Percentiles rank a stretch among this genome's conserved stretches.
Conservation (phyloP, 768 basidiomycete genomes). For the Collybia nuda region DNA sequence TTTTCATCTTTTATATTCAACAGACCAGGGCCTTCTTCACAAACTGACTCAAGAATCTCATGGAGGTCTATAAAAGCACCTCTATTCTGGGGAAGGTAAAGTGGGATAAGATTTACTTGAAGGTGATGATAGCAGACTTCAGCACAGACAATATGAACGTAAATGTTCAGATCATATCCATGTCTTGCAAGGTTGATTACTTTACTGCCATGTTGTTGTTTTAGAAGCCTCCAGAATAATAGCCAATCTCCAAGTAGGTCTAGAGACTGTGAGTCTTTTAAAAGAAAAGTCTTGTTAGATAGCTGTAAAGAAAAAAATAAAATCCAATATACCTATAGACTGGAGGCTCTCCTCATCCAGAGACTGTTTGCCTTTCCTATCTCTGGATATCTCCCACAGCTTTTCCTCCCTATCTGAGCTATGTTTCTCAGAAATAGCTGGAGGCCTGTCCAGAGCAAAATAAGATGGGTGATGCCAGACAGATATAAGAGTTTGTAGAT, state of each 20-base stretch:
- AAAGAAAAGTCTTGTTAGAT: background rate
- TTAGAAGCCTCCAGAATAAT: conserved; percentile 11
- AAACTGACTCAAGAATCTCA: conserved; percentile 8
- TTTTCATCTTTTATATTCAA: conserved; percentile 6
- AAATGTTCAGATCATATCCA: conserved; percentile 12
- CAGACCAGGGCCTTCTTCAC: background rate
- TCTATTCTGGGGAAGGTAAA: conserved; percentile 8
- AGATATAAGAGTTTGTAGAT: conserved; percentile 10
- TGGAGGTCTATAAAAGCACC: conserved; percentile 13
- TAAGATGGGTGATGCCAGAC: conserved; percentile 17
- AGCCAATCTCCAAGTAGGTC: conserved; percentile 15
- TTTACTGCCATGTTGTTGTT: background rate
- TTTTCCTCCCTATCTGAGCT: background rate
- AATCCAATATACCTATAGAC: too few relatives aligned
- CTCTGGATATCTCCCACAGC: background rate
- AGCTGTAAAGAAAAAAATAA: too few relatives aligned
- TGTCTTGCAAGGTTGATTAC: conserved; percentile 1
- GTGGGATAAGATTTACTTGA: conserved; percentile 4
- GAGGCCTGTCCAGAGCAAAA: conserved; percentile 3
- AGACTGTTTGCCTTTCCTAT: background rate
- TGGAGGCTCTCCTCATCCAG: too few relatives aligned
- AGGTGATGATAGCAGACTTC: conserved; percentile 15
- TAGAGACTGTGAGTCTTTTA: background rate
- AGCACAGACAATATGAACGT: conserved; percentile 9
- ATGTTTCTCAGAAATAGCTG: conserved; percentile 8